These are phyloP conservation scores for Populus tomentosa DNA, from an alignment of 441 rosid species.

Conservation along the genomic window DNA sequence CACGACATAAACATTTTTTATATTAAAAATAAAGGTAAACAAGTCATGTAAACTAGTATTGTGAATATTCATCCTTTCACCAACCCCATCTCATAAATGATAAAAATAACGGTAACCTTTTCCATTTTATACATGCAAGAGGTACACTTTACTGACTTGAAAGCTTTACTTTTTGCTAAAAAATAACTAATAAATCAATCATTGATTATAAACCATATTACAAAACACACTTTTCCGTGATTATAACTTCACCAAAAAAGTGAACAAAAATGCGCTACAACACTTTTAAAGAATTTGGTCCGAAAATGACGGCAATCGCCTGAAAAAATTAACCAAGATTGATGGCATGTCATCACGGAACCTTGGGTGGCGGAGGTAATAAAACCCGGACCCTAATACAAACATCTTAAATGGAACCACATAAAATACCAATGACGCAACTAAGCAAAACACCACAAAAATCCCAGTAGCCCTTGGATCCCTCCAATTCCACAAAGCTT, in stretches of 20 bases:
- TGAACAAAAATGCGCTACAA: neutral
- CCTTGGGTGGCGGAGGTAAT: slow-evolving; percentile 45
- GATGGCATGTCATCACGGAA: slow-evolving; percentile 45
- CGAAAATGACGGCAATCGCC: slow-evolving; percentile 48
- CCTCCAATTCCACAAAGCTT: slow-evolving; percentile 33
- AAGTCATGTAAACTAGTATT: too few species aligned
- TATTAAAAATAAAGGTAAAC: too few species aligned
- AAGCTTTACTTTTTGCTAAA: neutral
- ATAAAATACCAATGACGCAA: slow-evolving; percentile 32
- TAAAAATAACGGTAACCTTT: slow-evolving; percentile 27
- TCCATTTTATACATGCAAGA: neutral
- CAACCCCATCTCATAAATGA: neutral
- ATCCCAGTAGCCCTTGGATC: slow-evolving; percentile 42
- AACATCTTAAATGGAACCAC: slow-evolving; percentile 25
- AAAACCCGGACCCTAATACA: slow-evolving; percentile 21
- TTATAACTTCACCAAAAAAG: slow-evolving; percentile 11
- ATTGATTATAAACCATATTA: neutral
- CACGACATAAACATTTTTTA: too few species aligned
- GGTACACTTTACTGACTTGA: too few species aligned
- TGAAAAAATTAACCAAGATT: slow-evolving; percentile 41
- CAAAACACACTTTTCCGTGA: too few species aligned
- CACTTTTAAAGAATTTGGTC: slow-evolving; percentile 42
- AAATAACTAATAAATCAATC: neutral
- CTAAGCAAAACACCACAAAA: slow-evolving; percentile 27
- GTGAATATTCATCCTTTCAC: neutral